Evolutionary conservation across 176 grass and related monocot genomes (phyloP).

Genomic region (Carex parvula): DNA sequence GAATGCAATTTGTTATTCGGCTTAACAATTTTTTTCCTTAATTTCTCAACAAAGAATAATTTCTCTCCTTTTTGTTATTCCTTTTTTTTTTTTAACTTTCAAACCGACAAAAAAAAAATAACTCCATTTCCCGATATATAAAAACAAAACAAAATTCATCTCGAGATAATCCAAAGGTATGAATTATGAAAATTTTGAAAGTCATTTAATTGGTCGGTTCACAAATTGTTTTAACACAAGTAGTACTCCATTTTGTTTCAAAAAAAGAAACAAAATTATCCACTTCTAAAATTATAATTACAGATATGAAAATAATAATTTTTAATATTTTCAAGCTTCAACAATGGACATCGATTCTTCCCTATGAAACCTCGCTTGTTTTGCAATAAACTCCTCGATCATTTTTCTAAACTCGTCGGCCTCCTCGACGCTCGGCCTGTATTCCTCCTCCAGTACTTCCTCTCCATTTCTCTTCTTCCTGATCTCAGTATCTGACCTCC

Average conservation of each 20-base stretch:
- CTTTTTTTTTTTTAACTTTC: background rate
- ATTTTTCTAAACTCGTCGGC: conserved; percentile 65
- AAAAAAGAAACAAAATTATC: conserved; percentile 26
- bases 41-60: background rate
- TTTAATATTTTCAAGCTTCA: conserved; percentile 20
- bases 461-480: conserved; percentile 35
- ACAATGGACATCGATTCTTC: conserved; percentile 66
- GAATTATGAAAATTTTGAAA: conserved; percentile 1
- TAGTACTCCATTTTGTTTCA: conserved; percentile 15
- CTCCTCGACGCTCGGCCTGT: conserved; percentile 41
- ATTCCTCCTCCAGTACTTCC: conserved; percentile 30
- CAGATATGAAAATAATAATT: conserved; percentile 18
- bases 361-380: conserved; percentile 68
- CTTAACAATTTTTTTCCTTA: background rate
- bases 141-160: background rate
- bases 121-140: conserved; percentile 12
- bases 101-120: background rate
- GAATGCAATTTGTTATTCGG: background rate
- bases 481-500: conserved; percentile 52
- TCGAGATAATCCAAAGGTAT: background rate
- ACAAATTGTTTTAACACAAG: background rate
- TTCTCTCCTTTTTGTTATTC: background rate
- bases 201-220: background rate
- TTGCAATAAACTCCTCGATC: conserved; percentile 84
- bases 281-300: conserved; percentile 28